Base-by-base conservation (phyloP, 2,329 filamentous ascomycete genomes). In the Podosphaera leucotricha region DNA sequence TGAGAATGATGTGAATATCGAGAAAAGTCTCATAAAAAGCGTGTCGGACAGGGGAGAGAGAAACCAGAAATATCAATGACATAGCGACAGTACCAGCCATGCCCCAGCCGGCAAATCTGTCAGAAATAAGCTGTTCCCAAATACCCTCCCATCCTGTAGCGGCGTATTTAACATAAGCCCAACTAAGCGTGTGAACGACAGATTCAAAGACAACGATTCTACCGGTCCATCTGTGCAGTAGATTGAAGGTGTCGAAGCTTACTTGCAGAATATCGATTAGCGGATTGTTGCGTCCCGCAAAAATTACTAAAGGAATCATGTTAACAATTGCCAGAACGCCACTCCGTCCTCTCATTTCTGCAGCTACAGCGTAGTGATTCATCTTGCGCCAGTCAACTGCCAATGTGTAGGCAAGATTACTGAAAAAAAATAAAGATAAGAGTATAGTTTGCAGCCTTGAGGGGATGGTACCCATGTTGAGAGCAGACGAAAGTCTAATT, bases 21-120 rank as follows among this genome's bases (percentile, higher is more conserved):
- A 95, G 70, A 64, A 98, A 98, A 1, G 84, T 92, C 64, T 98
- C 90, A 64, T 98, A 98, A 59, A 93, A 94, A 35, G 86, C 85
- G 60, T 94, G 87, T 48, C 90, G 77, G 43, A 98, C 57, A 0
- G 85, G 79, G 2, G 84, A 87, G 44, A 80, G 64, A 8, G 84
- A 78, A 22, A 78, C 65, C 43, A 92, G 55, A 44, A 80, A 56
- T 39, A 95, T 66, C 38, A 80, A 57, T 36, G 72, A 53, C 57
- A 93, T 71, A 33, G 71, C 68, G 41, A 71, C 58, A 1, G 65
- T 70, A 39, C 69, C 77, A 21, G 77, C 63, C 54, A 73, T 68
- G 38, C 78, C 79, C 33, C 63, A 77, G 24, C 62, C 60, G 47
- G 83, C 75, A 55, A 85, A 87, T 11, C 65, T 62, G 52, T 75